These are phyloP conservation scores for Cladosporium cucumerinum DNA, from an alignment of 2,329 filamentous ascomycete species.

Conservation along the genomic window DNA sequence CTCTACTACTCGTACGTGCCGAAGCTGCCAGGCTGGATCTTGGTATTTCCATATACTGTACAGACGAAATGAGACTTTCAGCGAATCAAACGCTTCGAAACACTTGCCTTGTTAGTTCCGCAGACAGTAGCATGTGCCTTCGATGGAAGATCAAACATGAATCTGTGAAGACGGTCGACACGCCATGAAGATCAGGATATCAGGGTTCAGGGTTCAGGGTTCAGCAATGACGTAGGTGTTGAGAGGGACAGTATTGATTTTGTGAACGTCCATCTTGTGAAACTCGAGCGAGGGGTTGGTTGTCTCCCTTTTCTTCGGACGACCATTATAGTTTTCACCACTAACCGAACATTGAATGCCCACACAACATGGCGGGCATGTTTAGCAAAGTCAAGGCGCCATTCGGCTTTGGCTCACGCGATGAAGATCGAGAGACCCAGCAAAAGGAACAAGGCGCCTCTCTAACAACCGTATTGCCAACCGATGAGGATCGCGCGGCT, in stretches of 20 bases:
- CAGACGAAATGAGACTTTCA: background rate
- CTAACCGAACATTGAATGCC: background rate
- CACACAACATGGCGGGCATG: constrained; percentile 25
- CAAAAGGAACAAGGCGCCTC: constrained; percentile 34
- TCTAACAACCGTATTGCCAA: constrained; percentile 46
- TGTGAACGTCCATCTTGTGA: background rate
- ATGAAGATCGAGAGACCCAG: constrained; percentile 14
- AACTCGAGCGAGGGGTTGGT: constrained; percentile 2
- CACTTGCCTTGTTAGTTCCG: background rate
- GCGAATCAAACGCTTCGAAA: background rate
- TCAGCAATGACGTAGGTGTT: background rate
- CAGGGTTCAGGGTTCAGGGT: background rate
- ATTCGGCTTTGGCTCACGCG: constrained; percentile 22
- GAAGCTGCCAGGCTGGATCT: background rate
- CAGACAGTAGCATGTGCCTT: background rate
- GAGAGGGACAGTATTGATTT: background rate
- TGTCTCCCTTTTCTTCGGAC: background rate
- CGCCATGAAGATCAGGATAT: background rate
- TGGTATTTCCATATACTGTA: background rate
- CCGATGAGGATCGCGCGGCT: constrained; percentile 41
- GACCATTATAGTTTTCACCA: background rate
- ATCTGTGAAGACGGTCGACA: background rate
- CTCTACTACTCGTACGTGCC: background rate
- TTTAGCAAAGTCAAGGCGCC: constrained; percentile 25
- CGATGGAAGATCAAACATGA: background rate